Evolutionary conservation across 2,329 filamentous ascomycete species (phyloP), one percentile per base, ranked within the genome.

Genomic region (Herpotrichia juniperi): DNA sequence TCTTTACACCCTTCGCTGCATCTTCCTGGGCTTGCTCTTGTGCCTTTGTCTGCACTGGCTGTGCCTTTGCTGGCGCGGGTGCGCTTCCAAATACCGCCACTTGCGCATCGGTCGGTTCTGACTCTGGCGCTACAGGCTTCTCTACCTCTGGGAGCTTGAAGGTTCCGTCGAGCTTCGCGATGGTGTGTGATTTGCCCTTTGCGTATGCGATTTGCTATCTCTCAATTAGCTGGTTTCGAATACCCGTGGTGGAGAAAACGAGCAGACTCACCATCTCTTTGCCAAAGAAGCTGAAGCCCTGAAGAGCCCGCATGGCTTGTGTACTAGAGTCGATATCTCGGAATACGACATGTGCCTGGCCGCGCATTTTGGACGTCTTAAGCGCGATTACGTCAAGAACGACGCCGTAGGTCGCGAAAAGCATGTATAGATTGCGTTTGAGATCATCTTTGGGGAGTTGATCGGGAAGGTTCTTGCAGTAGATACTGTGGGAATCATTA

Each of bases 341-440:
- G 73, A 92, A 97, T 12, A 94, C 89, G 54, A 99, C 80, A 68
- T 97, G 94, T 56, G 94, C 94, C 76, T 99, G 94, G 2, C 94
- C 94, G 44, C 94, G 88, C 93, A 97, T 97, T 77, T 91, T 91
- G 73, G 82, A 82, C 1, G 91, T 96, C 78, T 92, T 96, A 63
- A 97, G 81, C 25, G 91, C 90, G 43, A 97, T 89, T 17, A 99
- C 85, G 71, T 99, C 94, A 52, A 99, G 84, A 14, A 99, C 89
- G 0, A 91, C 87, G 34, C 94, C 94, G 71, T 96, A 96, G 12
- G 92, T 96, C 10, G 92, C 91, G 74, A 97, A 97, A 11, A 97
- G 83, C 74, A 92, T 90, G 78, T 99, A 99, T 25, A 99, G 83
- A 4, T 89, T 88, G 40, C 91, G 88, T 66, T 92, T 87, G 35